Evolutionary conservation across 2,329 filamentous ascomycete genomes (phyloP).

Genomic region (Aureobasidium sp.): DNA sequence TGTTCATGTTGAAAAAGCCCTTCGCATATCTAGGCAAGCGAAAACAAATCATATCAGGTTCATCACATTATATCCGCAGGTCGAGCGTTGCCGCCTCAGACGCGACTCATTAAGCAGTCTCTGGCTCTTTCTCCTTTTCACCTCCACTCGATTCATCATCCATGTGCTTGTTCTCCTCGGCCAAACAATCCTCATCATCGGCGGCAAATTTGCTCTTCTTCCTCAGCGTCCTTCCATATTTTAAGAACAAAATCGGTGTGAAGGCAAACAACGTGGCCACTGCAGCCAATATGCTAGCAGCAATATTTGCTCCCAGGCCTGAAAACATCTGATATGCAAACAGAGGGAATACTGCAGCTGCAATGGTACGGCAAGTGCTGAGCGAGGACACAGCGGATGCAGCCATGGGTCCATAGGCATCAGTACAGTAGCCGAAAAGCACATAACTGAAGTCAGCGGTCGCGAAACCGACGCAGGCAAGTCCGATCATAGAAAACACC

Average conservation of each 20-base stretch:
- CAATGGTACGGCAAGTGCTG: constrained; percentile 26
- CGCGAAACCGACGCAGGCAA: constrained; percentile 37
- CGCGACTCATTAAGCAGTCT: background rate
- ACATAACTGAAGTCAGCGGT: constrained; percentile 35
- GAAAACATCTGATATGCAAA: constrained; percentile 22
- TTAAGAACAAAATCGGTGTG: constrained; percentile 17
- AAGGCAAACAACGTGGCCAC: constrained; percentile 31
- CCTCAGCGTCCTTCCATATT: constrained; percentile 13
- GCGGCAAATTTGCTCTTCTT: constrained; percentile 15
- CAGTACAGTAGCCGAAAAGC: constrained; percentile 33
- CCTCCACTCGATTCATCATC: constrained; percentile 14
- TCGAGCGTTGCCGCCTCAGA: no score
- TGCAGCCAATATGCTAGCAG: constrained; percentile 22
- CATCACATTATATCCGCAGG: background rate
- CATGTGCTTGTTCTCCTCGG: constrained; percentile 16
- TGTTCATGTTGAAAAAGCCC: no score
- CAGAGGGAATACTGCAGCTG: constrained; percentile 29
- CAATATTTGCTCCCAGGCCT: constrained; percentile 3
- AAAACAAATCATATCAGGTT: no score
- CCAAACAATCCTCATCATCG: constrained; percentile 13
- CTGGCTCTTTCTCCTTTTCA: constrained; percentile 5
- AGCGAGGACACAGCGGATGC: constrained; percentile 33
- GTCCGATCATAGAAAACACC: constrained; percentile 32
- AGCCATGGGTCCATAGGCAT: constrained; percentile 34
- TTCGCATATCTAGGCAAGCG: no score